Conservation (phyloP, 1,284 basidiomycete genomes). For the Boletus mariae region DNA sequence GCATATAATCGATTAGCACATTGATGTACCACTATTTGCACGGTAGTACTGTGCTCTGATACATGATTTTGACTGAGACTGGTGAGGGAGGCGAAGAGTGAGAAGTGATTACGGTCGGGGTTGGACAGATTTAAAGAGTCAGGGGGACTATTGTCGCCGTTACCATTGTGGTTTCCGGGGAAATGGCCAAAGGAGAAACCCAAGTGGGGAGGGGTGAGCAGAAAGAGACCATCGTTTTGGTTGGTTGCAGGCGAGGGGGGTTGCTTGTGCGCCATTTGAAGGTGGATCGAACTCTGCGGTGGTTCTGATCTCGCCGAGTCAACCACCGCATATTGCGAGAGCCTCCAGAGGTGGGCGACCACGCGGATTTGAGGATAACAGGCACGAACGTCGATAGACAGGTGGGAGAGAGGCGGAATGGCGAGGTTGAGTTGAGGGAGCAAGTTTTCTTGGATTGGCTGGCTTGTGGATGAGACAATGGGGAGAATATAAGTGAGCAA, state of each 20-base stretch:
- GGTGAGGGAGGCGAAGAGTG: too few species aligned
- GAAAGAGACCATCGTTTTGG: constrained; percentile 14
- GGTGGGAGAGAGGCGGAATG: constrained; percentile 41
- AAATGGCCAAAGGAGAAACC: constrained; percentile 11
- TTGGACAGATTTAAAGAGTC: too few species aligned
- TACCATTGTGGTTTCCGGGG: too few species aligned
- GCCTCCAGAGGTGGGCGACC: constrained; percentile 18
- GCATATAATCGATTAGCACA: too few species aligned
- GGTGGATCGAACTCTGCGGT: constrained; percentile 7
- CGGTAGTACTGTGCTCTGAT: too few species aligned
- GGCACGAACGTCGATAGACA: constrained; percentile 50
- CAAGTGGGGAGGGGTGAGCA: constrained; percentile 12
- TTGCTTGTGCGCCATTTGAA: neutral
- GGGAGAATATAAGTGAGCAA: neutral
- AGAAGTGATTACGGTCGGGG: too few species aligned
- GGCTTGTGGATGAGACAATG: constrained; percentile 28
- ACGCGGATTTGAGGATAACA: constrained; percentile 20
- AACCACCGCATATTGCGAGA: constrained; percentile 27
- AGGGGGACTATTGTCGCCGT: too few species aligned
- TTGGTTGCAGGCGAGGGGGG: neutral
- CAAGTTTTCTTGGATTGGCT: constrained; percentile 28
- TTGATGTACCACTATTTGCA: too few species aligned
- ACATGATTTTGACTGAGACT: too few species aligned
- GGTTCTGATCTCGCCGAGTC: constrained; percentile 26
- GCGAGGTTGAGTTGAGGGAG: constrained; percentile 36